A percentile compares a stretch with the other conserved stretches of the same genome.
phyloP scores from a whole-genome alignment of 1,284 basidiomycete species.

The Papiliotrema laurentii region DNA sequence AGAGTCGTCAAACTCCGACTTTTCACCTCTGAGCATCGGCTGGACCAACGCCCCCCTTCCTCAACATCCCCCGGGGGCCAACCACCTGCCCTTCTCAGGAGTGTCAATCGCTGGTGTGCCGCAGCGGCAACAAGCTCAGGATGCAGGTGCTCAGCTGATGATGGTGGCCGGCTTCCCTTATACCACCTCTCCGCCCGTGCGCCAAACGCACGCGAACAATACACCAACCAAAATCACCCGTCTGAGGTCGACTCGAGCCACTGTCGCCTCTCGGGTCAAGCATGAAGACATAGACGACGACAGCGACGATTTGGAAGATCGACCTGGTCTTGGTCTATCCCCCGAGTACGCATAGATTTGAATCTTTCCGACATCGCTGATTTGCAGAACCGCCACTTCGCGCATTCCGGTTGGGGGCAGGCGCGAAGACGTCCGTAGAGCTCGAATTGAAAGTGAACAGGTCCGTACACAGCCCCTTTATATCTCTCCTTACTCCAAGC shows the following conservation, averaged over 20 bases:
- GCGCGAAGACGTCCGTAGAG: constrained; percentile 24
- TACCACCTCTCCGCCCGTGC: too few species aligned
- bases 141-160: too few species aligned
- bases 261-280: not conserved
- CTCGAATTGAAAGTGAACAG: constrained; percentile 39
- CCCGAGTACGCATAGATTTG: not conserved
- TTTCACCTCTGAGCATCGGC: not conserved
- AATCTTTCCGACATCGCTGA: not conserved
- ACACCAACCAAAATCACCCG: too few species aligned
- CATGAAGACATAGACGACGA: constrained; percentile 2
- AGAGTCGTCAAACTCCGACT: not conserved
- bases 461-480: constrained; percentile 16
- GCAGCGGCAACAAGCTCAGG: too few species aligned
- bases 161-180: too few species aligned
- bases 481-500: not conserved
- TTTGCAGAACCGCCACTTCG: not conserved
- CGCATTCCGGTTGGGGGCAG: not conserved
- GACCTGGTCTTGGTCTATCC: constrained; percentile 6
- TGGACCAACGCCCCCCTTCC: too few species aligned
- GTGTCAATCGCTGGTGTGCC: too few species aligned
- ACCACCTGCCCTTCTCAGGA: not conserved
- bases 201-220: too few species aligned
- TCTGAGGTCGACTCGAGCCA: not conserved
- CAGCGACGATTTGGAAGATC: not conserved
- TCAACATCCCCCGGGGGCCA: not conserved